A percentile compares a stretch with the other conserved stretches of the same genome.
Evolutionary conservation across 176 grass and related monocot genomes (phyloP).

Genomic region (Aegilops speltoides): DNA sequence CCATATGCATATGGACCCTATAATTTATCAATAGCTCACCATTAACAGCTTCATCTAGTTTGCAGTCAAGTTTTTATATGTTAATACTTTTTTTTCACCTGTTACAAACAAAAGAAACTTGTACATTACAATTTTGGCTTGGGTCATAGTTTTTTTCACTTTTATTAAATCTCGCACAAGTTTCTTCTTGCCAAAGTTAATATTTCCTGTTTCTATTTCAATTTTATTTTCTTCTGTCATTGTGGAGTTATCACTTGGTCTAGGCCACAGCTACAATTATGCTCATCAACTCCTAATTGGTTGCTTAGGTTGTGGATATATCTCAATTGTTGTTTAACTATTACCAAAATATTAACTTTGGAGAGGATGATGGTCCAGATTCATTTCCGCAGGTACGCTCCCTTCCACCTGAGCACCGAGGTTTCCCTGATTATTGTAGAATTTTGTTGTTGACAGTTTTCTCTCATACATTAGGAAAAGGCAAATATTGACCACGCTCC

Average conservation of each 20-base stretch:
- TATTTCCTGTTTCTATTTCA: not conserved
- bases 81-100: conserved; percentile 4
- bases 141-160: not conserved
- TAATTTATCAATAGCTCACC: not conserved
- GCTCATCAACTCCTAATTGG: conserved; percentile 17
- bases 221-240: not conserved
- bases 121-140: not conserved
- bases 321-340: conserved; percentile 69
- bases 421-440: not conserved
- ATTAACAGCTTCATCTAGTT: conserved; percentile 8
- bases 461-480: conserved; percentile 24
- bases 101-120: conserved; percentile 20
- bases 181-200: not conserved
- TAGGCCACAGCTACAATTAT: not conserved
- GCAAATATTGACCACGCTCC: conserved; percentile 17
- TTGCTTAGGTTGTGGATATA: conserved; percentile 73
- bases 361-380: conserved; percentile 35
- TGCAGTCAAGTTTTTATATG: not conserved
- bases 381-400: conserved; percentile 38
- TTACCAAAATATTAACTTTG: conserved; percentile 62
- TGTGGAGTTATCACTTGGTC: not conserved
- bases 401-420: not conserved
- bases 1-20: not conserved
- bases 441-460: not conserved
- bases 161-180: not conserved